Base-by-base conservation (phyloP, 257 asterid species). In the Coffea canephora region DNA sequence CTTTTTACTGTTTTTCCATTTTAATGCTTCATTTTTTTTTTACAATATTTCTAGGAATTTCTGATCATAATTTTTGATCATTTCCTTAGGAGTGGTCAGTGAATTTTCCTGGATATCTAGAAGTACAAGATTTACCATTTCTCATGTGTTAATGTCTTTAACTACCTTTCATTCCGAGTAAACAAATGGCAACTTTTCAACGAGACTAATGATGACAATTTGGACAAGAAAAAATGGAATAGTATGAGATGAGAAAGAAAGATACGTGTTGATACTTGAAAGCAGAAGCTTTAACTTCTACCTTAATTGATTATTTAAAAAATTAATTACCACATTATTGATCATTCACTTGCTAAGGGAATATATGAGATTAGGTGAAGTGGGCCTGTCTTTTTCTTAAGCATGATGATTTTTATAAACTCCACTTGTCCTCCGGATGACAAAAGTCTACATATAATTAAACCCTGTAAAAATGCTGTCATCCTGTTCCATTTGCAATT, bases 331-430 rank as follows among this genome's bases (percentile, higher is more conserved):
- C 45, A 69, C 69, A 50, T 70, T 39, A n/a, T 62, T 62, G 36
- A 62, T 25, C 39, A 62, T 62, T 62, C n/a, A n/a, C 11, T 62
- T 62, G 25, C 39, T 25, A 41, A 43, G 21, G 11, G 13, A 76
- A 75, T 77, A 77, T 31, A 31, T 31, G 31, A 80, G 81, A 69
- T 87, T 82, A 71, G 88, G 89, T 85, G 78, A 75, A 82, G 79
- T 84, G 88, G 79, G 77, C 75, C 75, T 83, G 85, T 82, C 87
- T 73, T 84, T 77, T 83, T 88, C 89, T 78, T 14, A 46, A 68
- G 73, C 71, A 76, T 70, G 76, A 78, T 73, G 71, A 70, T 45
- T 48, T 72, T 69, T 23, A 73, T 81, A 78, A 77, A 76, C 8
- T 39, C 75, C 50, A 71, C 23, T 81, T 77, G 85, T 73, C 62